These are phyloP conservation scores for Westerdykella aurantiaca DNA, from an alignment of 2,329 filamentous ascomycete species.

Conservation along the genomic window DNA sequence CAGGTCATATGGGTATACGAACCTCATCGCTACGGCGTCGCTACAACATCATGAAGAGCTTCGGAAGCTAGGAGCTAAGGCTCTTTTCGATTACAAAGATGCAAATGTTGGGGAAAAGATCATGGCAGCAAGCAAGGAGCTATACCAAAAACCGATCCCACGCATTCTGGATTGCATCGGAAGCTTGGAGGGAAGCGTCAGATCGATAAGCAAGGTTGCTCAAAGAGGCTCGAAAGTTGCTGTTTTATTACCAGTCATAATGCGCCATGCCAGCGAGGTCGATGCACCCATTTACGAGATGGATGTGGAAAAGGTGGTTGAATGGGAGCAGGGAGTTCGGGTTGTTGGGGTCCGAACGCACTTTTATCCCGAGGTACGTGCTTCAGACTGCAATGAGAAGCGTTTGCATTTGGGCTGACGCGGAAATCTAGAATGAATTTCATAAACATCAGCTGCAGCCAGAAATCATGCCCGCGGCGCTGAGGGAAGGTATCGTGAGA, in stretches of 20 bases:
- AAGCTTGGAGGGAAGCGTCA: slow-evolving; percentile 22
- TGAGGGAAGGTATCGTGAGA: slow-evolving; percentile 37
- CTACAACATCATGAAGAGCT: slow-evolving; percentile 37
- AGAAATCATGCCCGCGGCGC: slow-evolving; percentile 50
- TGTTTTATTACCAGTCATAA: slow-evolving; percentile 55
- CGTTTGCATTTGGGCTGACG: neutral
- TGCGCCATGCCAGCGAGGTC: slow-evolving; percentile 47
- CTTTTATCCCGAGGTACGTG: slow-evolving; percentile 47
- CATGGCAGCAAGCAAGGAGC: slow-evolving; percentile 5
- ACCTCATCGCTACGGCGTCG: slow-evolving; percentile 38
- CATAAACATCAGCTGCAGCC: slow-evolving; percentile 52
- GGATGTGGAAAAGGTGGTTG: slow-evolving; percentile 43
- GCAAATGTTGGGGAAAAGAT: slow-evolving; percentile 28
- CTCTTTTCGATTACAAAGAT: slow-evolving; percentile 39
- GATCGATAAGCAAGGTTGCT: slow-evolving; percentile 46
- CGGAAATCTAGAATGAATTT: slow-evolving; percentile 45
- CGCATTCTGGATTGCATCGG: slow-evolving; percentile 32
- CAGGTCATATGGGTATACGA: slow-evolving; percentile 36
- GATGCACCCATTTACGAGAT: slow-evolving; percentile 51
- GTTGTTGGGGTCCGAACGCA: slow-evolving; percentile 52
- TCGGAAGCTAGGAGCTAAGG: slow-evolving; percentile 33
- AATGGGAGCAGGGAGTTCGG: slow-evolving; percentile 51
- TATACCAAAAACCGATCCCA: slow-evolving; percentile 15
- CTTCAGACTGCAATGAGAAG: neutral
- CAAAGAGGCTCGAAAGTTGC: slow-evolving; percentile 49